Evolutionary conservation across 768 basidiomycete genomes (phyloP), one percentile per base, ranked within the genome.

Genomic region (Boletus rex-veris): DNA sequence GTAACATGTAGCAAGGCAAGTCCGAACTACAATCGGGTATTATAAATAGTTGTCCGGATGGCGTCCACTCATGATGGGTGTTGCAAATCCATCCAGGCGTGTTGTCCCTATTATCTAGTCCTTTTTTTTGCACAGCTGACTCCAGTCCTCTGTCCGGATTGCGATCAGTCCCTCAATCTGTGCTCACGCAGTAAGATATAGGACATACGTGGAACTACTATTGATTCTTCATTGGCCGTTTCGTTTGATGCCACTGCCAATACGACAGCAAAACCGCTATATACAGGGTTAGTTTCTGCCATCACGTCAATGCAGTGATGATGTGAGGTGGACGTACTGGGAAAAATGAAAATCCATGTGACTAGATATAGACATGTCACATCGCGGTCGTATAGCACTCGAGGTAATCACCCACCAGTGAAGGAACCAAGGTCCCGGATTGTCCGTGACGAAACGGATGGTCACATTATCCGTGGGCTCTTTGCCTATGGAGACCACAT

Each of bases 391-490:
- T 15, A 8, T 16, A 16, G n/a, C 15, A 38, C 16, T 7, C 14
- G 7, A 38, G 16, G 16, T 6, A n/a, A n/a, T 16, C 7, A 38
- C 37, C 7, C 37, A 38, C 37, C 37, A 36, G 35, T 36, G 35
- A 36, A 36, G 35, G 35, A 36, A 15, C 35, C 35, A 36, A 36
- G 35, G 35, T 18, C 39, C 39, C 18, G 39, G 39, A 18, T 47
- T 47, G 56, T 86, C 79, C 1, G 84, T 84, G n/a, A 68, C 63
- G 67, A 84, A 86, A 44, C 83, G 77, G 45, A 88, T 72, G 7
- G 77, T 78, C 21, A 80, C 79, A 60, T 78, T 67, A 69, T 79
- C 66, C 5, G 47, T 55, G 65, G 77, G 48, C 3, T 36, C 40
- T 1, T n/a, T 45, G 30, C 66, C 67, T 0, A 61, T 47, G 21